A percentile compares a stretch with the other conserved stretches of the same genome.
Conservation (phyloP, 2,329 filamentous ascomycete species). For the Zelopaecilomyces penicillatus region DNA sequence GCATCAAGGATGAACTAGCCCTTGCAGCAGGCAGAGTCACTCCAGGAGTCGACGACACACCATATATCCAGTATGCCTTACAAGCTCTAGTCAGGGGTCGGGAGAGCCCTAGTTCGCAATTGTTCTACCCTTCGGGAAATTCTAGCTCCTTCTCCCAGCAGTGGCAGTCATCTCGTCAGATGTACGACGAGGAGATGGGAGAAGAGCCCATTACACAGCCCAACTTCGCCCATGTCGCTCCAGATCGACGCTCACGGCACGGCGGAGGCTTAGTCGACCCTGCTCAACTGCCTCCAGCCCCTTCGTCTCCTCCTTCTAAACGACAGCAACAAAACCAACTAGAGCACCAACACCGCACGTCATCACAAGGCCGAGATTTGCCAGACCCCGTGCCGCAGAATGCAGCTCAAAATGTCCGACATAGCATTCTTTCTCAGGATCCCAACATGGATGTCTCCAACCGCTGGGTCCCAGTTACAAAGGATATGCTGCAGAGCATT, state of each 20-base stretch:
- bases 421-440: constrained; percentile 4
- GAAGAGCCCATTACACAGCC: neutral
- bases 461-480: constrained; percentile 26
- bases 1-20: constrained; percentile 45
- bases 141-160: constrained; percentile 25
- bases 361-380: no score
- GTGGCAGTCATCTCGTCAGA: constrained; percentile 16
- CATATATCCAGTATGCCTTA: constrained; percentile 83
- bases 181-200: constrained; percentile 12
- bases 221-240: neutral
- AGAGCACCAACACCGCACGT: no score
- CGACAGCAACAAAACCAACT: no score
- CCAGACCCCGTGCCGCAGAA: no score
- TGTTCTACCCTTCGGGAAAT: constrained; percentile 34
- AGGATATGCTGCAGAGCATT: constrained; percentile 24
- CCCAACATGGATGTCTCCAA: constrained; percentile 6
- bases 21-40: constrained; percentile 49
- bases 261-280: neutral
- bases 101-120: constrained; percentile 47
- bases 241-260: neutral
- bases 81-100: constrained; percentile 74
- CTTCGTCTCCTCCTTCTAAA: neutral
- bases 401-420: neutral
- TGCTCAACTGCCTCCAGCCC: neutral
- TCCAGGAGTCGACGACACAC: constrained; percentile 74